Conservation (phyloP, 108 stramenopile genomes). For the Epipyxis sp. region DNA sequence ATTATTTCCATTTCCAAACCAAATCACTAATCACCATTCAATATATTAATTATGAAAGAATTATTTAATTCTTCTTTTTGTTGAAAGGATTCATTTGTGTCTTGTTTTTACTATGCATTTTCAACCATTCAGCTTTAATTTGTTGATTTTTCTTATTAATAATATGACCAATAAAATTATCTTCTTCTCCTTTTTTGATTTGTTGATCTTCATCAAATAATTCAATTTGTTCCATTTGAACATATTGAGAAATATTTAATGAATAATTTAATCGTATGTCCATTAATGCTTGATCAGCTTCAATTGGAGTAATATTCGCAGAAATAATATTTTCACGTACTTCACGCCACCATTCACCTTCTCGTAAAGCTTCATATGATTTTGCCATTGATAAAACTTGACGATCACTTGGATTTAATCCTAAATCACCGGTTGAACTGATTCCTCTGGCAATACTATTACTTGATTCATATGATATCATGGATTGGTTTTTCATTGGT, state of each 20-base stretch:
- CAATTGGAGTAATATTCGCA: not conserved
- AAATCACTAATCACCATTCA: too few relatives aligned
- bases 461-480: not conserved
- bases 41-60: too few relatives aligned
- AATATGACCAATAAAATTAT: not conserved
- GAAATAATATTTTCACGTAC: not conserved
- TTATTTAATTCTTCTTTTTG: too few relatives aligned
- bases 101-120: too few relatives aligned
- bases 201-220: not conserved
- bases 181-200: not conserved
- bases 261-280: not conserved
- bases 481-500: not conserved
- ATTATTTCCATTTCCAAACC: too few relatives aligned
- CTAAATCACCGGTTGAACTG: not conserved
- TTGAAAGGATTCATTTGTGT: too few relatives aligned
- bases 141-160: constrained; percentile 9
- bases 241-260: not conserved
- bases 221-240: constrained; percentile 8
- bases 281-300: constrained; percentile 7
- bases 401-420: not conserved
- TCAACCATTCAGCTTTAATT: constrained; percentile 22
- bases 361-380: not conserved
- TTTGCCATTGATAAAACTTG: constrained; percentile 11
- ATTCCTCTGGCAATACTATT: not conserved
- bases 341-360: constrained; percentile 8